phyloP scores from a whole-genome alignment of 768 basidiomycete genomes.

The Kwoniella heveanensis region DNA sequence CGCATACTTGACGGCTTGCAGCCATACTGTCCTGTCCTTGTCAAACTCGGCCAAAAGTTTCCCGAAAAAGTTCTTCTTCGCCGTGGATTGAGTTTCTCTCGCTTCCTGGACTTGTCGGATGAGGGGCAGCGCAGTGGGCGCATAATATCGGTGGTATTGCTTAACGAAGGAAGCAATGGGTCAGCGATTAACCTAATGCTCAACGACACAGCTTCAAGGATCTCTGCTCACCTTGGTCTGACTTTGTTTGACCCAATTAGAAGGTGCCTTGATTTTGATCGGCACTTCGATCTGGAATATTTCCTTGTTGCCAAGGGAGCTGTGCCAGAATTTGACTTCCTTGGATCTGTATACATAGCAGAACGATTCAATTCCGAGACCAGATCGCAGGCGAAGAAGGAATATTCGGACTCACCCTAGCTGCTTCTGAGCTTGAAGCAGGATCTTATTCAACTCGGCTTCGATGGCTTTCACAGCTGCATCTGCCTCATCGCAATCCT shows the following conservation, averaged over 20 bases:
- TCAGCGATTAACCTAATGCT: too few species aligned
- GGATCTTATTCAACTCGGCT: slow-evolving; percentile 66
- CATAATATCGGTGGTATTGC: slow-evolving; percentile 74
- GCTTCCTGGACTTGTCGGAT: slow-evolving; percentile 89
- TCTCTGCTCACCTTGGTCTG: slow-evolving; percentile 69
- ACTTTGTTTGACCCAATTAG: slow-evolving; percentile 77
- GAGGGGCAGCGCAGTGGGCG: slow-evolving; percentile 69
- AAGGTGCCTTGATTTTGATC: slow-evolving; percentile 67
- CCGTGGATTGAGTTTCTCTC: slow-evolving; percentile 77
- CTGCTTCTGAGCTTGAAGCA: slow-evolving; percentile 66
- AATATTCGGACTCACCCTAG: background rate
- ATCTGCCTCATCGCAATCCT: slow-evolving; percentile 76
- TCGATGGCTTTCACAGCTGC: slow-evolving; percentile 73
- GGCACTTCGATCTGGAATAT: slow-evolving; percentile 84
- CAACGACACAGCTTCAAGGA: too few species aligned
- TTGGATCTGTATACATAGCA: slow-evolving; percentile 55
- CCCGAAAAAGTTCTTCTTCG: slow-evolving; percentile 76
- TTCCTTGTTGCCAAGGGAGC: slow-evolving; percentile 84
- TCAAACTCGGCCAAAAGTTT: slow-evolving; percentile 54
- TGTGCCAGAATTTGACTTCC: slow-evolving; percentile 70
- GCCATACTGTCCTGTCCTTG: slow-evolving; percentile 51
- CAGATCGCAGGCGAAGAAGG: too few species aligned
- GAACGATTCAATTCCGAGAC: too few species aligned
- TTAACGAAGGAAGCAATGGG: too few species aligned
- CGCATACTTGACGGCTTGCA: slow-evolving; percentile 49